Conservation (phyloP, 345 rosid genomes). For the Lumnitzera littorea region DNA sequence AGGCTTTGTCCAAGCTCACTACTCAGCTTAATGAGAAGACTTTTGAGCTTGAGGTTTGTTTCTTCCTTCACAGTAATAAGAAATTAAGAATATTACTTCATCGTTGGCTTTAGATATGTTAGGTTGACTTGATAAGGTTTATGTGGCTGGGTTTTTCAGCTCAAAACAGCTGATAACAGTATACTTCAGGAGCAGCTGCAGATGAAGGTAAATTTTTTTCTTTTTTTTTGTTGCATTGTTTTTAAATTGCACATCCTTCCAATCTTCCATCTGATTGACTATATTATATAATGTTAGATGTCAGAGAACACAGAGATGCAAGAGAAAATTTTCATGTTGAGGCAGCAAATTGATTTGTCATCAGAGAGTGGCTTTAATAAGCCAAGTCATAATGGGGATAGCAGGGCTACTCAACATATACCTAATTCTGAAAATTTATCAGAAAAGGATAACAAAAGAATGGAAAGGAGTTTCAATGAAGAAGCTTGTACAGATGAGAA, state of each 20-base stretch:
- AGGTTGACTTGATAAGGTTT: no score
- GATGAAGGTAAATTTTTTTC: conserved; percentile 44
- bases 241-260: not conserved
- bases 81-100: conserved; percentile 1
- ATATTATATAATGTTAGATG: conserved; percentile 22
- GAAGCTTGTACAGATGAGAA: conserved; percentile 35
- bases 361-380: conserved; percentile 17
- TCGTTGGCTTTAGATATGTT: not conserved
- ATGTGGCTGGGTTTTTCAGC: conserved; percentile 24
- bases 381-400: conserved; percentile 26
- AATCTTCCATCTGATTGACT: conserved; percentile 1
- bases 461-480: conserved; percentile 21
- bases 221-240: not conserved
- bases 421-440: conserved; percentile 15
- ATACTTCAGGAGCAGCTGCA: conserved; percentile 66
- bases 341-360: conserved; percentile 40
- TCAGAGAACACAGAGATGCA: conserved; percentile 55
- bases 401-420: conserved; percentile 9
- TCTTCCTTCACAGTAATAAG: conserved; percentile 5
- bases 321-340: conserved; percentile 48
- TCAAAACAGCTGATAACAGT: conserved; percentile 66
- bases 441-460: conserved; percentile 8
- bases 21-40: conserved; percentile 51
- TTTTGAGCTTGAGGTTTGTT: conserved; percentile 68
- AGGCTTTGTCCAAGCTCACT: conserved; percentile 54